phyloP scores from a whole-genome alignment of 2,329 filamentous ascomycete genomes.

The Aquanectria penicillioides region DNA sequence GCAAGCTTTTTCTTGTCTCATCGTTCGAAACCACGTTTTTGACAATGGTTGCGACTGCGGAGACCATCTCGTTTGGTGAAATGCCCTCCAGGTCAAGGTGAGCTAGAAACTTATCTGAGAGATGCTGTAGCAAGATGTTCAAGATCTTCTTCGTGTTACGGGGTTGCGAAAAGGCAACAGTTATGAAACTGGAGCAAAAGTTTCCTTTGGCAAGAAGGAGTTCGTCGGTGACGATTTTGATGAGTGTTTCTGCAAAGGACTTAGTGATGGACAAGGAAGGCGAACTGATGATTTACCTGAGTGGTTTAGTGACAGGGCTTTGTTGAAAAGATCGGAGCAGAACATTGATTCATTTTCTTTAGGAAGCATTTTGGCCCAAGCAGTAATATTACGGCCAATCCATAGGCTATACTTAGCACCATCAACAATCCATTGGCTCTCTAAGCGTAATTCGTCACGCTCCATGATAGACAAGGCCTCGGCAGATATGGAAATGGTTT shows the following conservation, averaged over 20 bases:
- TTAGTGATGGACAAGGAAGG: neutral
- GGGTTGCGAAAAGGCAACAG: conserved; percentile 43
- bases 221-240: conserved; percentile 47
- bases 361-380: conserved; percentile 50
- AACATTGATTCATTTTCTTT: conserved; percentile 52
- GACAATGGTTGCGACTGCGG: conserved; percentile 69
- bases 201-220: conserved; percentile 48
- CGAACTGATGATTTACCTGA: conserved; percentile 60
- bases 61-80: conserved; percentile 53
- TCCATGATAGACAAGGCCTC: conserved; percentile 65
- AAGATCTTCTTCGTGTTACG: conserved; percentile 41
- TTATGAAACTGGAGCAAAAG: conserved; percentile 39
- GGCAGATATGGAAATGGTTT: conserved; percentile 60
- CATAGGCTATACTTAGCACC: conserved; percentile 74
- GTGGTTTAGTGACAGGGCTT: conserved; percentile 77
- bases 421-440: conserved; percentile 69
- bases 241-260: conserved; percentile 51
- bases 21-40: conserved; percentile 58
- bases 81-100: conserved; percentile 45
- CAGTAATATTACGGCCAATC: conserved; percentile 73
- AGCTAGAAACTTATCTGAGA: conserved; percentile 58
- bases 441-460: conserved; percentile 38
- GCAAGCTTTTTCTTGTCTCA: conserved; percentile 58
- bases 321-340: conserved; percentile 61
- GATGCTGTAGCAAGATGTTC: conserved; percentile 47